These are phyloP conservation scores for Ascosphaera aggregata DNA, from an alignment of 2,329 filamentous ascomycete genomes.

Conservation along the genomic window DNA sequence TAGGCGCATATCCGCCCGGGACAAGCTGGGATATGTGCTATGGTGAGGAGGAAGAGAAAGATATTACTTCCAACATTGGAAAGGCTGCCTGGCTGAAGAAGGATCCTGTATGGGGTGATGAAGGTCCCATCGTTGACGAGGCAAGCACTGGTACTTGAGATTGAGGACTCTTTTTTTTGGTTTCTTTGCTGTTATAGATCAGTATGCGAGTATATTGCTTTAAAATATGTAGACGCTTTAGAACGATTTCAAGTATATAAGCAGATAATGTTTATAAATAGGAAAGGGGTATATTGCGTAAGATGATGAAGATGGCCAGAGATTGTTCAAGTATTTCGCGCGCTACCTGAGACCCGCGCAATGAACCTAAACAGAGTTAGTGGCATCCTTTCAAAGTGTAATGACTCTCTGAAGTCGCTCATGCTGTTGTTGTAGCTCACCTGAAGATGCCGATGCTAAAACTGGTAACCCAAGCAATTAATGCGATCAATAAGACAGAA, in stretches of 20 bases:
- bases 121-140: slow-evolving; percentile 27
- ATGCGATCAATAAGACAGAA: slow-evolving; percentile 53
- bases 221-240: too few species aligned
- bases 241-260: too few species aligned
- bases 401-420: too few species aligned
- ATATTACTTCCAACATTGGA: slow-evolving; percentile 25
- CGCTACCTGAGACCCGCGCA: not conserved
- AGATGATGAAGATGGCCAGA: too few species aligned
- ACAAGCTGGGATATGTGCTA: slow-evolving; percentile 50
- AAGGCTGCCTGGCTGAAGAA: slow-evolving; percentile 31
- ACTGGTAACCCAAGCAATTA: slow-evolving; percentile 76
- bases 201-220: too few species aligned
- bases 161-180: too few species aligned
- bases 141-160: too few species aligned
- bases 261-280: too few species aligned
- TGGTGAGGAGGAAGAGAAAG: slow-evolving; percentile 29
- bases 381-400: too few species aligned
- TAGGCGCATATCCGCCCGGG: slow-evolving; percentile 38
- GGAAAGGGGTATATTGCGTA: too few species aligned
- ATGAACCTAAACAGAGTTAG: slow-evolving; percentile 22
- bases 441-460: slow-evolving; percentile 70
- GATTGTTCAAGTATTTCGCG: not conserved
- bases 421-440: slow-evolving; percentile 11
- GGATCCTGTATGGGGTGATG: slow-evolving; percentile 36
- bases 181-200: too few species aligned